Base-by-base conservation (phyloP, 495 filamentous ascomycete genomes). In the Lineolata rhizophorae region DNA sequence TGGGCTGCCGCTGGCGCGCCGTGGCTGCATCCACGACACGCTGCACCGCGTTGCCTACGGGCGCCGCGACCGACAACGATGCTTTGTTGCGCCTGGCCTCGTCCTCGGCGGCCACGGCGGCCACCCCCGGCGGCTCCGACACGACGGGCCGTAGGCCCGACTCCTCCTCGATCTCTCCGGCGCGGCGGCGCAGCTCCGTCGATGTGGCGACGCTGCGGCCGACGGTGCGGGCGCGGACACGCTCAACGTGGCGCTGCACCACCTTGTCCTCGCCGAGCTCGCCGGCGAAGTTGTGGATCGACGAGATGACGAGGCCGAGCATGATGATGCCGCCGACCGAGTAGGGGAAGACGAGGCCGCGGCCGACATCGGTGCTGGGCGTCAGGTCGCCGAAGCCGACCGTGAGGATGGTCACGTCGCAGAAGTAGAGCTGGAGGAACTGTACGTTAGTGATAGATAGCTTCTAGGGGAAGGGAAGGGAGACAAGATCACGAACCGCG, bases 181-280 rank as follows among this genome's bases (percentile, higher is more conserved):
- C 34, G 5, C 36, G 32, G 6, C 36, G 33, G 27, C 39, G 35
- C 4, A 51, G 43, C 29, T 51, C 49, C 13, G 50, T 35, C 0
- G 50, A 55, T 27, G 20, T 57, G 3, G 60, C 61, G 3, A 71
- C 53, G 4, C 67, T 59, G 3, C 62, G 60, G 10, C 59, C 49
- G 18, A 76, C 50, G 0, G 70, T 75, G 11, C 59, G 48, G 35
- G 57, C 54, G 29, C 76, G 62, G 19, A 55, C 58, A 12, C 61
- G 58, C 20, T 72, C 57, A 19, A 72, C 54, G 42, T 77, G 76
- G 20, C 55, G 62, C 41, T 62, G 64, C 34, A 82, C 55, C 20
- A 84, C 56, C 16, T 80, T 75, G 33, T 71, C 67, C 28, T 67
- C 58, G 12, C 67, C 62, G 19, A 82, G 53, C 32, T 78, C 67